phyloP scores from a whole-genome alignment of 805 yeast species.

The Candida xyloterini region DNA sequence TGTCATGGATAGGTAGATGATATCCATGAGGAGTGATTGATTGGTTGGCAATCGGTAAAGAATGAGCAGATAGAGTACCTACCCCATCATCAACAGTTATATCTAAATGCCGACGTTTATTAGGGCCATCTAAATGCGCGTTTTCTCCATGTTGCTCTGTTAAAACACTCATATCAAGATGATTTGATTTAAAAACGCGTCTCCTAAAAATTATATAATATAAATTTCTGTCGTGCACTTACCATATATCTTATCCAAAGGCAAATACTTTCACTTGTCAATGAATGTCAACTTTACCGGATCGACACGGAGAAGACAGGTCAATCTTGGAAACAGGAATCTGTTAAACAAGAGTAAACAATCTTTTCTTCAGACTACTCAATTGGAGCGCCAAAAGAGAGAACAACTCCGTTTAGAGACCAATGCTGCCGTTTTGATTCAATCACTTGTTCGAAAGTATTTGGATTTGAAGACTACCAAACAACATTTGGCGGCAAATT shows the following conservation, averaged over 20 bases:
- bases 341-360: slow-evolving; percentile 33
- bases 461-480: slow-evolving; percentile 33
- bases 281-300: slow-evolving; percentile 34
- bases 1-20: slow-evolving; percentile 29
- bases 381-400: slow-evolving; percentile 62
- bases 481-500: slow-evolving; percentile 14
- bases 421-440: slow-evolving; percentile 49
- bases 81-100: slow-evolving; percentile 22
- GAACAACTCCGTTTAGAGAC: slow-evolving; percentile 51
- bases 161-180: slow-evolving; percentile 3
- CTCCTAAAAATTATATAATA: slow-evolving; percentile 1
- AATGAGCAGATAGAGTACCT: slow-evolving; percentile 29
- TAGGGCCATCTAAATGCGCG: slow-evolving; percentile 6
- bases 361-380: slow-evolving; percentile 59
- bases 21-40: slow-evolving; percentile 28
- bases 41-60: slow-evolving; percentile 33
- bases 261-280: slow-evolving; percentile 1
- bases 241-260: slow-evolving; percentile 7
- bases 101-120: slow-evolving; percentile 24
- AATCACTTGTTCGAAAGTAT: slow-evolving; percentile 43
- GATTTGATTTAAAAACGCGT: slow-evolving; percentile 7
- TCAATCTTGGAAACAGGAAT: slow-evolving; percentile 48
- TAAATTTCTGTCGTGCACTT: slow-evolving; percentile 4
- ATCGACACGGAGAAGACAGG: slow-evolving; percentile 32
- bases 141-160: slow-evolving; percentile 11